These are phyloP conservation scores for Litsea cubeba DNA, from an alignment of 164 flowering plant species.

Conservation along the genomic window DNA sequence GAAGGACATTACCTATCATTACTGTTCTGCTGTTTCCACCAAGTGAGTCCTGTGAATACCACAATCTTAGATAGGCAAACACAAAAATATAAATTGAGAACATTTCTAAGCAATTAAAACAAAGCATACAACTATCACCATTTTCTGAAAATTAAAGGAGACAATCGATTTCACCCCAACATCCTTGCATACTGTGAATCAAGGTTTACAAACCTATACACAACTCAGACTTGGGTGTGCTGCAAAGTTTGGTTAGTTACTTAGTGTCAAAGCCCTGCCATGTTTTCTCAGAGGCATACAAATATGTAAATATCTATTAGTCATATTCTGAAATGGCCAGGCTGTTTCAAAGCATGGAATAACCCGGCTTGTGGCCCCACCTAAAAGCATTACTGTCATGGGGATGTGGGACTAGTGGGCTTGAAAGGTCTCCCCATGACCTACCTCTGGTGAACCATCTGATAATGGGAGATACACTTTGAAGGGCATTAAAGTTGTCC, in stretches of 20 bases:
- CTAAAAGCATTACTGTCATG: too few species aligned
- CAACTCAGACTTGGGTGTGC: background rate
- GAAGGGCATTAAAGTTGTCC: too few species aligned
- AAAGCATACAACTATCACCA: background rate
- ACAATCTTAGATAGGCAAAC: background rate
- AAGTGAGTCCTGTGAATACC: conserved; percentile 80
- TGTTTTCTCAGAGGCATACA: background rate
- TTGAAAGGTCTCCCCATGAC: too few species aligned
- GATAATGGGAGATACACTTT: too few species aligned
- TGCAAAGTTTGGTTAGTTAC: background rate
- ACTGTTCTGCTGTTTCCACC: conserved; percentile 99
- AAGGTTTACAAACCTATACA: background rate
- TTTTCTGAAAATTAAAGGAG: background rate
- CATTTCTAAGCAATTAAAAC: background rate
- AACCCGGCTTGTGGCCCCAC: too few species aligned
- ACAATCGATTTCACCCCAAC: background rate
- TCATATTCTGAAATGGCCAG: too few species aligned
- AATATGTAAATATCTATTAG: background rate
- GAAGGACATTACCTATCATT: conserved; percentile 74
- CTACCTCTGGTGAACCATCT: too few species aligned
- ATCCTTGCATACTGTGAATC: background rate
- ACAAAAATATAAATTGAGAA: conserved; percentile 5
- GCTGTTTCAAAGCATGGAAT: too few species aligned
- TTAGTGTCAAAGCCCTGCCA: background rate
- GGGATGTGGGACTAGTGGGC: too few species aligned